Evolutionary conservation across 352 stramenopile genomes (phyloP), one percentile per base, ranked within the genome.

Genomic region (Pythium angustatum): DNA sequence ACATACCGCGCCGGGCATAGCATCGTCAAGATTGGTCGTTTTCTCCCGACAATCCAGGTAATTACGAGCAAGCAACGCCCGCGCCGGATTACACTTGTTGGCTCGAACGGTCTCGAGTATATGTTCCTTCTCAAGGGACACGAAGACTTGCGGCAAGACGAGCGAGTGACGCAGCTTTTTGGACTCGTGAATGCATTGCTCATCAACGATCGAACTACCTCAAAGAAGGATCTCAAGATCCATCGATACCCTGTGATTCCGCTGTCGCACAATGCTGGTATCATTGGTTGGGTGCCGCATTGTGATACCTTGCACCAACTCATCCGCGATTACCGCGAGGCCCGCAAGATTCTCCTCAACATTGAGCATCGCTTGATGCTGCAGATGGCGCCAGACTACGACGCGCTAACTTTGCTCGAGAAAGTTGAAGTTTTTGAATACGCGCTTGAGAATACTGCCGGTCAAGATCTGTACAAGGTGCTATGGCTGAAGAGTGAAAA

Each of bases 101-200:
- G 98, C 27, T 98, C 93, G 69, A 97, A 99, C 71, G 98, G 98
- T 10, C 94, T 98, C 52, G 85, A 98, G 60, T 99, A 99, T 78
- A 87, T 98, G 36, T 99, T 99, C 77, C 72, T 99, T 52, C 89
- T 99, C 14, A 99, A 99, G 83, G 98, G 98, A 4, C 97, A 99
- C 73, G 98, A 99, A 78, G 98, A 99, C 85, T 78, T 99, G 56
- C 79, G 98, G 17, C 98, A 99, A 82, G 98, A 99, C 73, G 98
- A 99, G 79, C 88, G 98, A 57, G 98, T 99, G 19, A 99, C 99
- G 97, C 98, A 99, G 81, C 83, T 99, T 12, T 99, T 99, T 75
- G 98, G 98, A 17, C 85, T 99, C 26, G 98, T 99, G 49, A 99
- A 99, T 85, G 98, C 96, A 17, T 83, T 99, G 57, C 78, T 99